A percentile compares a stretch with the other conserved stretches of the same genome.
These are phyloP conservation scores for Nicotiana noctiflora DNA, from an alignment of 257 asterid species.

Conservation along the genomic window DNA sequence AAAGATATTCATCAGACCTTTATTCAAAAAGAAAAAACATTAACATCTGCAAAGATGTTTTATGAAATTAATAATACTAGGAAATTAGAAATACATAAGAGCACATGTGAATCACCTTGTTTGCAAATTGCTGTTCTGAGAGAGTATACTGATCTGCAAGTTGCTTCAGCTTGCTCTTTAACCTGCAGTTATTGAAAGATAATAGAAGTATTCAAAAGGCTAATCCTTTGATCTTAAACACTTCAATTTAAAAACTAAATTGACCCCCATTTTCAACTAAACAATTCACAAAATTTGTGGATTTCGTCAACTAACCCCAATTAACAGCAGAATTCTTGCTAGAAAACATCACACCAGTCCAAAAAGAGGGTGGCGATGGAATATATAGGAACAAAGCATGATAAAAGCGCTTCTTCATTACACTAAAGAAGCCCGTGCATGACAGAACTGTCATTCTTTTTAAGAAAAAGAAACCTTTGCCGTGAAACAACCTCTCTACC, in stretches of 20 bases:
- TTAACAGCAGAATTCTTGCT: not conserved
- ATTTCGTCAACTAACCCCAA: not conserved
- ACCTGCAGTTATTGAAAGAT: constrained; percentile 43
- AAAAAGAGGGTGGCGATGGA: not conserved
- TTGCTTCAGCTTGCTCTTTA: constrained; percentile 73
- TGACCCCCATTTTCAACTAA: not conserved
- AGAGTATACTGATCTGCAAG: constrained; percentile 78
- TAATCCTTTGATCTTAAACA: not conserved
- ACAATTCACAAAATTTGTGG: not conserved
- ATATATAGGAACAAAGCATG: not conserved
- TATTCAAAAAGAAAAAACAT: constrained; percentile 1
- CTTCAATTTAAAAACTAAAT: not conserved
- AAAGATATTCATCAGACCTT: constrained; percentile 10
- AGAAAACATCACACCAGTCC: not conserved
- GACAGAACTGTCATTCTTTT: not conserved
- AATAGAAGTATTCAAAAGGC: not conserved
- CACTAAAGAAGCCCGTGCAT: not conserved
- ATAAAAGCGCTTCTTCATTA: not conserved
- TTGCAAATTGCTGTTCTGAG: constrained; percentile 80
- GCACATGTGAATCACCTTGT: constrained; percentile 45
- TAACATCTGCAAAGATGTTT: not conserved
- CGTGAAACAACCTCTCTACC: not conserved
- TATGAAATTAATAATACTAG: not conserved
- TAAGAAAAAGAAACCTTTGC: not conserved
- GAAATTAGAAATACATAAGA: not conserved